Evolutionary conservation across 257 asterid genomes (phyloP), one percentile per base, ranked within the genome.

Genomic region (Plantago major): DNA sequence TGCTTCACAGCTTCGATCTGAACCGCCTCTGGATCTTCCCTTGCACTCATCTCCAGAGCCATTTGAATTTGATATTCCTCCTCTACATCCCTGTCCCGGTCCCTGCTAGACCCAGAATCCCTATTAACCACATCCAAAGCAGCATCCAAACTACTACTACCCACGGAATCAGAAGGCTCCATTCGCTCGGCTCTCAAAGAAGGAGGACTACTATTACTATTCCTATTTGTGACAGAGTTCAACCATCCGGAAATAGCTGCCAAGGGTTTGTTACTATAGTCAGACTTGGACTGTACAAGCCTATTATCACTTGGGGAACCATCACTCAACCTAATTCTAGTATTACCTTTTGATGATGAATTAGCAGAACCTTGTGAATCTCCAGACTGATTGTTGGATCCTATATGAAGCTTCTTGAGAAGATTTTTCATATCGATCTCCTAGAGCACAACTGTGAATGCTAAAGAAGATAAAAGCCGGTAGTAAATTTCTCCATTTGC

Each of bases 1-100:
- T 89, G 95, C 75, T 92, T 92, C 38, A 92, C 97, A 66, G 98
- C 98, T 81, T 92, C 98, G 74, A 89, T 92, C 74, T 92, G 98
- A 65, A 86, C 97, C 37, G 98, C 98, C 83, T 89, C 98, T 0
- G 98, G 98, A 62, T 92, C 98, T 79, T 92, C 98, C 75, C 82
- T 86, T 30, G 98, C 97, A 71, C 98, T 92, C 77, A 92, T 74
- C 76, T 86, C 97, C 60, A 92, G 76, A 60, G 98, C 98, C 71
- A 92, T 47, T 45, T 92, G 95, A 69, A 92, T 89, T 58, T 92
- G 98, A 80, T 78, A 92, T 70, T 89, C 98, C 75, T 90, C 97
- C 77, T 89, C 98, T 22, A 89, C 69, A 71, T 86, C 95, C 28
- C 84, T 87, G 64, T 88, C 92, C 90, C 90, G 78, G 13, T 95